Percentiles rank a stretch among this genome's conserved stretches.
Evolutionary conservation across 2,329 filamentous ascomycete genomes (phyloP).

Genomic region (Fusarium globosum): DNA sequence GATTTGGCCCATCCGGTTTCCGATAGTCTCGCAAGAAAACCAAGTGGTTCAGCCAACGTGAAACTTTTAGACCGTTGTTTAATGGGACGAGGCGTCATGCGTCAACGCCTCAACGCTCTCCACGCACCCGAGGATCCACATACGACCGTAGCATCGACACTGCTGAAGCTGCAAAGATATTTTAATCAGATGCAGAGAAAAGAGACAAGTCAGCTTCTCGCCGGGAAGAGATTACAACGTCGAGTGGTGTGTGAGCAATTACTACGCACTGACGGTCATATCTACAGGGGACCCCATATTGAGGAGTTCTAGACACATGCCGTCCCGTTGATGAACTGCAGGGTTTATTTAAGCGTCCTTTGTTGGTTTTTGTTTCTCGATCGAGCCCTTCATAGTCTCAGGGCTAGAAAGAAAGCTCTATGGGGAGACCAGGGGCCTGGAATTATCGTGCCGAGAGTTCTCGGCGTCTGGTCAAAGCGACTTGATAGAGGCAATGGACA

Average conservation of each 20-base stretch:
- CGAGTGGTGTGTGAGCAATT: slow-evolving; percentile 1
- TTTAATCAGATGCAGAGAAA: slow-evolving; percentile 2
- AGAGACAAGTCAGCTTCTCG: not conserved
- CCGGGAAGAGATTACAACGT: slow-evolving; percentile 4
- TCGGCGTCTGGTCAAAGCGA: slow-evolving; percentile 15
- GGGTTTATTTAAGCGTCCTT: slow-evolving; percentile 9
- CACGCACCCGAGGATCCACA: slow-evolving; percentile 14
- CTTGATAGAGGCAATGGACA: not conserved
- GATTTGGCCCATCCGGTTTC: not conserved
- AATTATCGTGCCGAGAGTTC: slow-evolving; percentile 31
- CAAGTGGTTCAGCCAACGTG: slow-evolving; percentile 8
- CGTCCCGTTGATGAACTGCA: slow-evolving; percentile 10
- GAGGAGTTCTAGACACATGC: slow-evolving; percentile 18
- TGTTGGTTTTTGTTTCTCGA: slow-evolving; percentile 4
- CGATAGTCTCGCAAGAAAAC: not conserved
- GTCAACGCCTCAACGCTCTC: slow-evolving; percentile 24
- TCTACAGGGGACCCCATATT: slow-evolving; percentile 5
- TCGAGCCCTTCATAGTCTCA: not conserved
- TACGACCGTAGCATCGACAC: not conserved
- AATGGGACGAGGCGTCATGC: slow-evolving; percentile 24
- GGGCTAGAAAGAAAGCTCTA: slow-evolving; percentile 5
- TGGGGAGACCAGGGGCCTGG: slow-evolving; percentile 22
- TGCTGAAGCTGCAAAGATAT: not conserved
- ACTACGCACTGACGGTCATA: slow-evolving; percentile 5
- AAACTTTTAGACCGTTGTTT: not conserved